Percentiles rank a stretch among this genome's conserved stretches.
Conservation (phyloP, 352 stramenopile species). For the Phytophthora meadii region DNA sequence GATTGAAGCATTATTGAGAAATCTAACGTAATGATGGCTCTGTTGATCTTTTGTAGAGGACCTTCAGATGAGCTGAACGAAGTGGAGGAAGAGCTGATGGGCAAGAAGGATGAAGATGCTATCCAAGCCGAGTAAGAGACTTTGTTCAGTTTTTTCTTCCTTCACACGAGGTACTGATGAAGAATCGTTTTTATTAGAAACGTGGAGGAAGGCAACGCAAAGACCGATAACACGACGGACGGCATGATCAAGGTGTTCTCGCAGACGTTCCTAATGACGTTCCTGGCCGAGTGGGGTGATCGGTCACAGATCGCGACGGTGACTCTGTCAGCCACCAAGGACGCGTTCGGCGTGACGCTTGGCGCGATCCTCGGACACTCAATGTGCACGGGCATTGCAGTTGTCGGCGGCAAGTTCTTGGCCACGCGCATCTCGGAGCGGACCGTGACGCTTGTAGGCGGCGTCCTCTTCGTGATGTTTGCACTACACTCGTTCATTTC, state of each 20-base stretch:
- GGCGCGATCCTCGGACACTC: constrained; percentile 97
- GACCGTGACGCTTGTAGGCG: constrained; percentile 96
- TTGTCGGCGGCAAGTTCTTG: constrained; percentile 97
- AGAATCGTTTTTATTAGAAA: constrained; percentile 15
- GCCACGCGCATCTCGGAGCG: constrained; percentile 98
- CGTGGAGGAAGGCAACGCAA: constrained; percentile 38
- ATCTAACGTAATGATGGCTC: neutral
- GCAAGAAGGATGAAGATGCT: constrained; percentile 77
- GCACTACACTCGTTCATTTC: constrained; percentile 96
- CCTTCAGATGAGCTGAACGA: constrained; percentile 84
- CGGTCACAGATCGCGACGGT: constrained; percentile 99
- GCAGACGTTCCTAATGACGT: constrained; percentile 97
- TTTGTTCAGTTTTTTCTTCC: neutral
- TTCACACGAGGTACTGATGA: neutral
- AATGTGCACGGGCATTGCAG: constrained; percentile 98
- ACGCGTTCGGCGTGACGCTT: constrained; percentile 95
- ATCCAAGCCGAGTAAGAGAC: constrained; percentile 52
- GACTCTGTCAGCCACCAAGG: constrained; percentile 96
- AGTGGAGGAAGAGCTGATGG: constrained; percentile 86
- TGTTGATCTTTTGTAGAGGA: constrained; percentile 42
- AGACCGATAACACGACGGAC: constrained; percentile 39
- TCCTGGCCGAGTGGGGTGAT: constrained; percentile 99
- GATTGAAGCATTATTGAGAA: constrained; percentile 1
- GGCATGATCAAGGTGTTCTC: constrained; percentile 91
- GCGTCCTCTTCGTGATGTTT: constrained; percentile 97